Evolutionary conservation across 805 yeast genomes (phyloP).

Genomic region (Hanseniaspora mollemarum): DNA sequence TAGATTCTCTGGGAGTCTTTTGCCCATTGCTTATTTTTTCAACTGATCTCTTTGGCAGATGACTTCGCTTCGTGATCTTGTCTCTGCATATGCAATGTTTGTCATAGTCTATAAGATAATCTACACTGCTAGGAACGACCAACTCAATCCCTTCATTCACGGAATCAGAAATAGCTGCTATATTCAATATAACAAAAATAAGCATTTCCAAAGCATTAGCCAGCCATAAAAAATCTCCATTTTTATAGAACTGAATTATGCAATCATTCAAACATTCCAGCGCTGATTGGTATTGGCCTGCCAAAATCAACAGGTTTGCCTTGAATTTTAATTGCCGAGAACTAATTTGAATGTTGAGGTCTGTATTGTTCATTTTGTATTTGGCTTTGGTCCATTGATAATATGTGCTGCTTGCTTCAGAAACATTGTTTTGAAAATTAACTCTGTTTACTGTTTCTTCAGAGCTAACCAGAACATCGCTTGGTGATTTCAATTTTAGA

Average conservation of each 20-base stretch:
- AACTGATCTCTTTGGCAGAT: slow-evolving; percentile 6
- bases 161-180: not conserved
- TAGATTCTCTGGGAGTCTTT: slow-evolving; percentile 16
- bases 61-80: slow-evolving; percentile 2
- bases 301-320: slow-evolving; percentile 65
- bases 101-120: slow-evolving; percentile 3
- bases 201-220: slow-evolving; percentile 69
- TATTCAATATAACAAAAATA: slow-evolving; percentile 1
- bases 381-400: slow-evolving; percentile 14
- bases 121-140: not conserved
- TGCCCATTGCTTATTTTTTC: not conserved
- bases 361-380: slow-evolving; percentile 21
- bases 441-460: slow-evolving; percentile 30
- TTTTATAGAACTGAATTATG: slow-evolving; percentile 41
- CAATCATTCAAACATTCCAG: slow-evolving; percentile 67
- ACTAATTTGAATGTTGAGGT: slow-evolving; percentile 39
- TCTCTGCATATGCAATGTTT: slow-evolving; percentile 5
- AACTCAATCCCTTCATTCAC: not conserved
- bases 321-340: slow-evolving; percentile 63
- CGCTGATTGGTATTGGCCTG: slow-evolving; percentile 70
- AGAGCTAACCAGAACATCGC: slow-evolving; percentile 44
- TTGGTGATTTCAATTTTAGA: slow-evolving; percentile 75
- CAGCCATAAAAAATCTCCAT: slow-evolving; percentile 75
- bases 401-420: slow-evolving; percentile 21
- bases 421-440: slow-evolving; percentile 34